Base-by-base conservation (phyloP, 345 rosid genomes). In the Eucalyptus cloeziana region DNA sequence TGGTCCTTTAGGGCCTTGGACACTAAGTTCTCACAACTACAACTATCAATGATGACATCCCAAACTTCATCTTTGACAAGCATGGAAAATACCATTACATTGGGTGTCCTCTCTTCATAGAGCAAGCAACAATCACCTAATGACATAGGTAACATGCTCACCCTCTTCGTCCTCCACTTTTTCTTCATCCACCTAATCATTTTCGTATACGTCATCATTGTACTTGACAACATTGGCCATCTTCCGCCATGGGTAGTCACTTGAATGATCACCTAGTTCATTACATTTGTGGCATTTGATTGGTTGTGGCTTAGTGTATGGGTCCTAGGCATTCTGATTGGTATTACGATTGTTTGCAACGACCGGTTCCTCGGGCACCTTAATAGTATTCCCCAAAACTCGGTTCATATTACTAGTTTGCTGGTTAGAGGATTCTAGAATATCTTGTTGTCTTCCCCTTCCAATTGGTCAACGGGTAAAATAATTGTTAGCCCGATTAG, bases 341-440 rank as follows among this genome's bases (percentile, higher is more conserved):
- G 64, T 9, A 5, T 51, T 13, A 21, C 0, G 4, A 1, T 43
- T 50, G 44, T 51, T 40, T 47, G 17, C 7, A 13, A 0, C 7
- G 1, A 51, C 7, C 0, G 2, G 3, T 30, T 51, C 44, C 10
- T 51, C 3, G 13, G 0, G 40, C 5, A 50, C 33, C 22, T 33
- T 25, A 0, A 3, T 5, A 17, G 62, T 49, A 8, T 0, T 86
- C 43, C 24, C 1, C 3, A 0, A 31, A 69, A 1, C 2, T 69
- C 1, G 24, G 0, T 33, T 69, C 7, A 17, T 69, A 33, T 31
- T 31, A 3, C 11, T 67, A 17, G 6, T 15, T 67, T 69, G 13
- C 69, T 62, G 2, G 22, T 16, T 69, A 0, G 80, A 69, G 40
- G 80, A 69, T 17, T 5, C 5, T 33, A 8, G 1, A 31, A 69